phyloP scores from a whole-genome alignment of 371 early-diverging fungal genomes.

The Mucor piriformis region DNA sequence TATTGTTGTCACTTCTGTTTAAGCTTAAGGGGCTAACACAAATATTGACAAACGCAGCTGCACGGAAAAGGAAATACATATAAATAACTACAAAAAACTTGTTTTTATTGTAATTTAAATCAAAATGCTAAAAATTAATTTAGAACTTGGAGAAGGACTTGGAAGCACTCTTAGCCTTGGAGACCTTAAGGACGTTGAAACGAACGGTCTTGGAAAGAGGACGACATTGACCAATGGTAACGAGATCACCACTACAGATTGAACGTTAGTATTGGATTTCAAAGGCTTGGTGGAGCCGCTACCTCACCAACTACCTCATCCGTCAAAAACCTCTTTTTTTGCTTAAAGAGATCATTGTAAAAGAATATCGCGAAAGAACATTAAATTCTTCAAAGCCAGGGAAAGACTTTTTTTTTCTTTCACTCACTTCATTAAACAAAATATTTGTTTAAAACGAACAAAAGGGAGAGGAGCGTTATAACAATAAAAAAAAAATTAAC shows the following conservation, averaged over 20 bases:
- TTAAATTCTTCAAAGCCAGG: not conserved
- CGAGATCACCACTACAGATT: slow-evolving; percentile 81
- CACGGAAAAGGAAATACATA: not conserved
- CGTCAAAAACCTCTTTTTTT: slow-evolving; percentile 22
- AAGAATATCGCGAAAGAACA: not conserved
- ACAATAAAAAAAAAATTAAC: slow-evolving; percentile 7
- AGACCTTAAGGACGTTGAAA: slow-evolving; percentile 98
- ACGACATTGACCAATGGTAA: slow-evolving; percentile 98
- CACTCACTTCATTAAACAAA: not conserved
- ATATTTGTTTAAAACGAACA: slow-evolving; percentile 20
- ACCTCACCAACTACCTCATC: slow-evolving; percentile 67
- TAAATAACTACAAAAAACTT: no score
- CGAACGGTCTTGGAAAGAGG: slow-evolving; percentile 99
- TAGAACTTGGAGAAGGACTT: slow-evolving; percentile 98
- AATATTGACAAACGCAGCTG: not conserved
- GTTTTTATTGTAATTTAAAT: not conserved
- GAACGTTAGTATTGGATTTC: slow-evolving; percentile 37
- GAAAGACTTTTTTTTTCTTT: slow-evolving; percentile 3
- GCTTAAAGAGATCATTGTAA: slow-evolving; percentile 1
- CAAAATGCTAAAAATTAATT: slow-evolving; percentile 26
- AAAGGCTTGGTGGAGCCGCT: slow-evolving; percentile 64
- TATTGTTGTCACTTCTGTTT: slow-evolving; percentile 1
- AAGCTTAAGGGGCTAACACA: not conserved
- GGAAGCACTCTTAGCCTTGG: slow-evolving; percentile 85
- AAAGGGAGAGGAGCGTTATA: slow-evolving; percentile 1